Conservation (phyloP, 805 yeast species). For the Maudiozyma serrabonitensis region DNA sequence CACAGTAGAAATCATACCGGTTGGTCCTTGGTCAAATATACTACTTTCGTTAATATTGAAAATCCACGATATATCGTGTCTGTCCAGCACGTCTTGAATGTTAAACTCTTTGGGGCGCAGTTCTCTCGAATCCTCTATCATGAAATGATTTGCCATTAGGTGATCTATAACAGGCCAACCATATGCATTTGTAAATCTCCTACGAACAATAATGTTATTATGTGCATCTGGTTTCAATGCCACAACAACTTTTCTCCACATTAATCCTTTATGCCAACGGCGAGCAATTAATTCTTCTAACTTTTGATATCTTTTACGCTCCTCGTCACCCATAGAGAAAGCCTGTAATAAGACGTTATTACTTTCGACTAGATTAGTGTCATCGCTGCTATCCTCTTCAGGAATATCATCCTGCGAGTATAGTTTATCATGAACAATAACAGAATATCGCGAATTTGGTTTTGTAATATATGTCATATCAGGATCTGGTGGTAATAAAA, state of each 20-base stretch:
- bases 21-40: slow-evolving; percentile 51
- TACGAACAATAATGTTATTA: slow-evolving; percentile 80
- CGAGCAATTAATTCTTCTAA: slow-evolving; percentile 84
- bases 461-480: slow-evolving; percentile 49
- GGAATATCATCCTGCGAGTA: slow-evolving; percentile 47
- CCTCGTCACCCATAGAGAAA: slow-evolving; percentile 26
- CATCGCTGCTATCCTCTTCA: slow-evolving; percentile 5
- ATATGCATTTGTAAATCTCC: slow-evolving; percentile 78
- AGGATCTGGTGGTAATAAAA: slow-evolving; percentile 64
- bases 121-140: slow-evolving; percentile 8
- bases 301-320: slow-evolving; percentile 57
- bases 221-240: slow-evolving; percentile 88
- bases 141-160: slow-evolving; percentile 52
- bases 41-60: slow-evolving; percentile 28
- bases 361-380: slow-evolving; percentile 11
- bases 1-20: slow-evolving; percentile 58
- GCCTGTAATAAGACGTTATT: slow-evolving; percentile 28
- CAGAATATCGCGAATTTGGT: slow-evolving; percentile 47
- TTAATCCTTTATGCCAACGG: slow-evolving; percentile 72
- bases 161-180: slow-evolving; percentile 78
- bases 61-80: slow-evolving; percentile 37
- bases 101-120: not conserved
- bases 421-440: slow-evolving; percentile 60
- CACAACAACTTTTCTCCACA: slow-evolving; percentile 89
- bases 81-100: not conserved